Evolutionary conservation across 1,284 basidiomycete genomes (phyloP).

Genomic region (Puccinia novopanici): DNA sequence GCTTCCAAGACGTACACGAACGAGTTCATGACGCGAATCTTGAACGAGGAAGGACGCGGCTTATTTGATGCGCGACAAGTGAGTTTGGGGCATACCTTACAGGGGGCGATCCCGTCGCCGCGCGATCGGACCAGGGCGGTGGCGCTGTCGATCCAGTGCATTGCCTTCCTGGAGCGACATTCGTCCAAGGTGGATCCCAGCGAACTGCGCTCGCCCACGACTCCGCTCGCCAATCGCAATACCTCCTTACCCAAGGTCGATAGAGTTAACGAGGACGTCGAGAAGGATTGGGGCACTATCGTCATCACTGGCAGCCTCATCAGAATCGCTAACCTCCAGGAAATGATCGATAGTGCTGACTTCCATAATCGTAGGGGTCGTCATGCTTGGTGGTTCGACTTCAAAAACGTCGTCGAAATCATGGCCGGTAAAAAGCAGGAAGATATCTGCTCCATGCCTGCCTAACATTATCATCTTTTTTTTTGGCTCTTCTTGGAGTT

Average conservation of each 20-base stretch:
- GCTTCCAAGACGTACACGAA: constrained; percentile 87
- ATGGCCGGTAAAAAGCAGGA: constrained; percentile 59
- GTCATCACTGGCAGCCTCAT: constrained; percentile 82
- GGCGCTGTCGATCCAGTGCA: constrained; percentile 84
- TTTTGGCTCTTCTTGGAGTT: neutral
- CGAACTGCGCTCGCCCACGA: constrained; percentile 39
- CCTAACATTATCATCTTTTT: neutral
- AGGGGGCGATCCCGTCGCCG: constrained; percentile 91
- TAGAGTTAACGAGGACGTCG: constrained; percentile 59
- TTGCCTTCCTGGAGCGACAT: constrained; percentile 87
- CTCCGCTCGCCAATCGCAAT: constrained; percentile 50
- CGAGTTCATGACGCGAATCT: constrained; percentile 86
- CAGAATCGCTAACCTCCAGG: constrained; percentile 77
- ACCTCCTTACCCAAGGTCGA: constrained; percentile 52
- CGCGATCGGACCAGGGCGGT: constrained; percentile 88
- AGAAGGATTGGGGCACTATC: constrained; percentile 71
- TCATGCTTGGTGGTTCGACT: constrained; percentile 75
- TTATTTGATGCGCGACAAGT: constrained; percentile 95
- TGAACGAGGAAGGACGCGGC: constrained; percentile 84
- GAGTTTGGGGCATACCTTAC: constrained; percentile 90
- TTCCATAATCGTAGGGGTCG: constrained; percentile 84
- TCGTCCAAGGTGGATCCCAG: constrained; percentile 61
- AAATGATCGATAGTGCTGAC: constrained; percentile 83
- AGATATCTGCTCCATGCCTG: constrained; percentile 3
- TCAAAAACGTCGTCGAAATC: constrained; percentile 72